Conservation (phyloP, 139 green algal species). For the Volvox africanus region DNA sequence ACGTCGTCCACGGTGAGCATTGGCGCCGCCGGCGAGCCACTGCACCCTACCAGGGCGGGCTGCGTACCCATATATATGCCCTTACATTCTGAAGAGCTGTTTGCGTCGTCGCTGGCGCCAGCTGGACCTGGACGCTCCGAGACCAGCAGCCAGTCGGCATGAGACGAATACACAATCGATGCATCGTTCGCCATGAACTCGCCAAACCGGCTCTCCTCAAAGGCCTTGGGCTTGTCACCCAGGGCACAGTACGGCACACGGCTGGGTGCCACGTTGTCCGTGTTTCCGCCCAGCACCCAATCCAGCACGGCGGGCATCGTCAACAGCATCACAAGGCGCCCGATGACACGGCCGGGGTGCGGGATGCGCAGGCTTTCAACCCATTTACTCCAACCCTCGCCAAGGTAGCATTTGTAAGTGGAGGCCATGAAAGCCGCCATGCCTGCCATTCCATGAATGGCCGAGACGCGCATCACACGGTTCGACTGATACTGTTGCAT, state of each 20-base stretch:
- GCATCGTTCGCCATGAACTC: slow-evolving; percentile 81
- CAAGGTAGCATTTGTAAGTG: slow-evolving; percentile 85
- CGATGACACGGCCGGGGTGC: slow-evolving; percentile 91
- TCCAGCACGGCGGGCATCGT: slow-evolving; percentile 87
- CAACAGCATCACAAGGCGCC: slow-evolving; percentile 78
- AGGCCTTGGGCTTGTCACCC: slow-evolving; percentile 77
- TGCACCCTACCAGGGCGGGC: slow-evolving; percentile 28
- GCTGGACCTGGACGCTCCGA: slow-evolving; percentile 48
- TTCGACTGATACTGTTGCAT: slow-evolving; percentile 72
- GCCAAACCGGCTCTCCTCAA: slow-evolving; percentile 69
- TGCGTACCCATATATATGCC: slow-evolving; percentile 43
- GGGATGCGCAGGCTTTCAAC: slow-evolving; percentile 85
- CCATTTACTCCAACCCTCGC: slow-evolving; percentile 76
- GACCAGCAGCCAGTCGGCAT: slow-evolving; percentile 85
- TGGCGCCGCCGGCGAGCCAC: background rate
- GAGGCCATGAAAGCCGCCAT: slow-evolving; percentile 92
- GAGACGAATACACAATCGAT: slow-evolving; percentile 68
- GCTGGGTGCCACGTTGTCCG: slow-evolving; percentile 53
- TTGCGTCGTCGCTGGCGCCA: background rate
- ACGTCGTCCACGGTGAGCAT: slow-evolving; percentile 49
- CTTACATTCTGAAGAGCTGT: slow-evolving; percentile 61
- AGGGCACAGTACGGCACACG: slow-evolving; percentile 51
- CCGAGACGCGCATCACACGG: slow-evolving; percentile 80
- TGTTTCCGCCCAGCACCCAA: slow-evolving; percentile 91
- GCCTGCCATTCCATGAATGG: slow-evolving; percentile 92